phyloP scores from a whole-genome alignment of 257 asterid species.

The Leptodermis oblonga region DNA sequence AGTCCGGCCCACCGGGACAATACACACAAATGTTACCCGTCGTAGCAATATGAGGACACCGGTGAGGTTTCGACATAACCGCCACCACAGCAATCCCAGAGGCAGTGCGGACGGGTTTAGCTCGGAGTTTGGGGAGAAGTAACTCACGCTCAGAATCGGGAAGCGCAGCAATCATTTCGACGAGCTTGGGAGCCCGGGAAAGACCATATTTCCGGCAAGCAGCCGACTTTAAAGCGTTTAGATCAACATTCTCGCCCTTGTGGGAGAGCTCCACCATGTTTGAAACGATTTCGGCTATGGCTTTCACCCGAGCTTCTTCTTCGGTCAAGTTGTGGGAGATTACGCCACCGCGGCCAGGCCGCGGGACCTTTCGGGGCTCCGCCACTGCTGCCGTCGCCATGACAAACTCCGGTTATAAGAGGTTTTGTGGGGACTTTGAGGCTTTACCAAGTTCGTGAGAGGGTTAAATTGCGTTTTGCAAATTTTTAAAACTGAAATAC shows the following conservation, averaged over 20 bases:
- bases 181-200: constrained; percentile 90
- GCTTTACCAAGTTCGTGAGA: neutral
- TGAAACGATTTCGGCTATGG: constrained; percentile 91
- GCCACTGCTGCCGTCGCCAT: constrained; percentile 64
- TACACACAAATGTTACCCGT: constrained; percentile 97
- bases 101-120: constrained; percentile 96
- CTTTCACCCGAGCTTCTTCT: constrained; percentile 93
- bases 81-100: constrained; percentile 99
- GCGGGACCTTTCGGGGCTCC: constrained; percentile 77
- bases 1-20: constrained; percentile 98
- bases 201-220: constrained; percentile 93
- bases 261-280: constrained; percentile 85
- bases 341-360: constrained; percentile 97
- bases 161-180: constrained; percentile 96
- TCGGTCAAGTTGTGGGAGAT: constrained; percentile 66
- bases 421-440: neutral
- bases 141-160: constrained; percentile 88
- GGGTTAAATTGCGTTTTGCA: neutral
- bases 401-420: neutral
- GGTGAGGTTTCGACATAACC: constrained; percentile 99
- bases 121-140: constrained; percentile 85
- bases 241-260: constrained; percentile 77
- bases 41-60: constrained; percentile 97
- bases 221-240: constrained; percentile 84
- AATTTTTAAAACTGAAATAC: neutral